Evolutionary conservation across 257 asterid genomes (phyloP), one percentile per base, ranked within the genome.

Genomic region (Solanum chiquidenum): DNA sequence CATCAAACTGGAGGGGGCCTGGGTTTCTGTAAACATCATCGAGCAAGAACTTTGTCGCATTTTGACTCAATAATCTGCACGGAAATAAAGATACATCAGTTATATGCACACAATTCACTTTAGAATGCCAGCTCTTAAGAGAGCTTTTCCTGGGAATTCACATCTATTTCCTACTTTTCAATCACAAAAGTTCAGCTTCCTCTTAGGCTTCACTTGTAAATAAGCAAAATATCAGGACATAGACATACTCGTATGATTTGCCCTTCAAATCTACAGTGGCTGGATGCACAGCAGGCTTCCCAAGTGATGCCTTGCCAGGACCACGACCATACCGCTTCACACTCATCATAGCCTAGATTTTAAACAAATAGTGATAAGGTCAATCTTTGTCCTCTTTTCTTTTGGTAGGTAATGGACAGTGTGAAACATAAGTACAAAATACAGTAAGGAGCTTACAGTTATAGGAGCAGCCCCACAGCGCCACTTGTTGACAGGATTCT

Each of bases 1-100:
- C 99, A 23, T 97, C 99, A 88, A 92, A 97, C 91, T 97, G 99
- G 87, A 97, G 98, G n/a, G 99, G 99, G 38, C 99, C 99, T 1
- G 99, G 99, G 89, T 97, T 97, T 93, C 99, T 94, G 88, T 97
- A 96, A 7, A 95, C 90, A 72, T 97, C 99, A 18, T 97, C 98
- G 87, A 94, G 85, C 94, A 96, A 94, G 88, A 97, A 95, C 89
- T 93, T 96, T 91, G 93, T 90, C 0, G 98, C 98, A 58, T 94
- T 96, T 88, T 97, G 95, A 77, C 98, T 95, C 94, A 96, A 86
- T 84, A 96, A 74, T 92, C 99, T 96, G 89, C 77, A 89, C 38
- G 79, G 82, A 29, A 66, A 58, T 21, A 23, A 52, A 85, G 42
- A 79, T 34, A 29, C 69, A 80, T 29, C 38, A 25, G 38, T 29